Conservation (phyloP, 73 alveolate species). For the Stentor roeselii region DNA sequence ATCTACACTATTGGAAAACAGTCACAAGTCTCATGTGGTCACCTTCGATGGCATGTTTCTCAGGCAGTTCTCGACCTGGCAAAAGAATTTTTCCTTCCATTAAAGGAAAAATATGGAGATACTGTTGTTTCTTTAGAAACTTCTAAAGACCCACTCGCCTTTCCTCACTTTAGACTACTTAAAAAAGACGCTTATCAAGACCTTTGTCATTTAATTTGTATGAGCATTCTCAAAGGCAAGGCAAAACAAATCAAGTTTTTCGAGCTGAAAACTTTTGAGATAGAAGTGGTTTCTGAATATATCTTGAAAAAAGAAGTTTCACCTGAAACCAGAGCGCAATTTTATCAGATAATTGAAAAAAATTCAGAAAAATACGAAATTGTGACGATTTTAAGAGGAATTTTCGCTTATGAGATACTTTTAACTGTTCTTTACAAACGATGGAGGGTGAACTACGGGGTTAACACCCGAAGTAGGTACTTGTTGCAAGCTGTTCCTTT, state of each 20-base stretch:
- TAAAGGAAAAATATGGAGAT: neutral
- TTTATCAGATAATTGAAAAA: too few relatives aligned
- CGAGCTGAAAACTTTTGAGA: neutral
- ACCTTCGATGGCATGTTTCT: constrained; percentile 30
- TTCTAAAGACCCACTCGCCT: neutral
- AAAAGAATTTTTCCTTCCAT: too few relatives aligned
- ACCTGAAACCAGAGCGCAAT: neutral
- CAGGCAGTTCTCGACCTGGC: constrained; percentile 2
- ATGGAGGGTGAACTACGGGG: constrained; percentile 36
- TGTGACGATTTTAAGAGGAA: constrained; percentile 14
- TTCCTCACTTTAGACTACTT: neutral
- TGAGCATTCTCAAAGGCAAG: constrained; percentile 12
- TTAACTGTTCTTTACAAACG: constrained; percentile 31
- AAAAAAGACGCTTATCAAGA: neutral
- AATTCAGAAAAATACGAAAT: neutral
- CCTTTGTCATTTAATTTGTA: constrained; percentile 2
- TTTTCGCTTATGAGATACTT: constrained; percentile 29
- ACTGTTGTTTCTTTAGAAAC: too few relatives aligned
- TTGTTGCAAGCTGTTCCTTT: constrained; percentile 40
- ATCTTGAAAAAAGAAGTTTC: too few relatives aligned
- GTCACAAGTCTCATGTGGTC: constrained; percentile 9
- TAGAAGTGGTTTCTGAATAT: neutral
- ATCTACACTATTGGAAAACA: constrained; percentile 29
- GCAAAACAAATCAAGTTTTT: neutral
- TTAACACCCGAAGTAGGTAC: constrained; percentile 26